Evolutionary conservation across 2,329 filamentous ascomycete species (phyloP), one percentile per base, ranked within the genome.

Genomic region (Botryosphaeria dothidea): DNA sequence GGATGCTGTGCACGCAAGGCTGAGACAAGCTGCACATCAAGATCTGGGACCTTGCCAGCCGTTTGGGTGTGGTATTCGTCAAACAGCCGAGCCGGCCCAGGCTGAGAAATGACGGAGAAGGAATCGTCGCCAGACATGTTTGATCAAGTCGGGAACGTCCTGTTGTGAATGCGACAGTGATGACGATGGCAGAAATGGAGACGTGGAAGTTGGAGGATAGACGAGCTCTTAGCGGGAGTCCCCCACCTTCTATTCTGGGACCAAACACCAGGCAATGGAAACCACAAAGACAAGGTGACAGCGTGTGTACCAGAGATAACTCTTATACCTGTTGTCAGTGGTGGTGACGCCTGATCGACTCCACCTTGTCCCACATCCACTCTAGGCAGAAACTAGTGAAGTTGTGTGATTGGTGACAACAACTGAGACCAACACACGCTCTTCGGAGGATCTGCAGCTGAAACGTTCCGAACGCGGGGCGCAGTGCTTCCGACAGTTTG

Each of bases 21-120:
- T 2, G 72, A 69, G 29, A 75, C 68, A 51, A 80, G 75, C 65
- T 79, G 78, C 11, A 80, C 69, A 63, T 80, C 77, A 41, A 79
- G 70, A 66, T 80, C 78, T 19, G 74, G 74, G 11, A 69, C 70
- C 56, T 73, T 75, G 46, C 70, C 77, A n/a, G 75, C 74, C 1
- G 71, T 77, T 49, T 75, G 56, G 7, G 74, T 66, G 51, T 73
- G 68, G 52, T 75, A 75, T 51, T 77, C 73, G 58, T 76, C 71
- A 65, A 77, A 79, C 52, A 80, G 72, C 56, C 73, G 56, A n/a
- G 27, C 7, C 19, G 31, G 15, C 21, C 46, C 46, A 7, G 58
- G 21, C 8, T 38, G 29, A 4, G 58, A 62, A 27, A 62, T 62
- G 45, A 62, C 31, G 58, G 58, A 62, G 34, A 62, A 62, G 3